Conservation (phyloP, 768 basidiomycete genomes). For the Kwoniella dejecticola region DNA sequence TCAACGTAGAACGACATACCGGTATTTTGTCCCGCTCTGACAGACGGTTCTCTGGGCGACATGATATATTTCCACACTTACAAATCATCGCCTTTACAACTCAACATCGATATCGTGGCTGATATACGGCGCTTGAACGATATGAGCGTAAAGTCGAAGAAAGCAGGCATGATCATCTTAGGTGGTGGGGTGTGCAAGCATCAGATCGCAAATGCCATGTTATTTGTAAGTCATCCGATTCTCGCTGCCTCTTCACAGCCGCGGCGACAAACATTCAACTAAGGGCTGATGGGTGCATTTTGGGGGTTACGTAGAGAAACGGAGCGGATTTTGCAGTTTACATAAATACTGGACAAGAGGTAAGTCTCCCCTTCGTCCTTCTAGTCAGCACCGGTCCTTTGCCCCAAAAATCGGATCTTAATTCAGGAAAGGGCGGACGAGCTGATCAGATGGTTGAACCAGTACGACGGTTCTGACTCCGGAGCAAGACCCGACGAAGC, state of each 20-base stretch:
- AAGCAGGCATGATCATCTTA: slow-evolving; percentile 97
- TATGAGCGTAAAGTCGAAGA: slow-evolving; percentile 76
- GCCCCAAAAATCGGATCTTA: not conserved
- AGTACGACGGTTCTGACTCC: slow-evolving; percentile 95
- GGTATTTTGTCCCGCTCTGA: slow-evolving; percentile 96
- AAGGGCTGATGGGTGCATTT: not conserved
- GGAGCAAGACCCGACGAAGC: slow-evolving; percentile 97
- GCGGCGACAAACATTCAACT: too few species aligned
- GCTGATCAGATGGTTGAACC: not conserved
- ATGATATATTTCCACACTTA: slow-evolving; percentile 99
- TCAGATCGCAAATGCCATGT: slow-evolving; percentile 99
- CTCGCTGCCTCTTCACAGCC: too few species aligned
- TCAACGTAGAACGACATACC: slow-evolving; percentile 88
- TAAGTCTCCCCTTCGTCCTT: slow-evolving; percentile 9
- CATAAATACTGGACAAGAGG: slow-evolving; percentile 96
- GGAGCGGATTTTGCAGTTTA: slow-evolving; percentile 97
- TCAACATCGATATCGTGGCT: slow-evolving; percentile 88
- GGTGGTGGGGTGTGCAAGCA: slow-evolving; percentile 99
- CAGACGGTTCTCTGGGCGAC: slow-evolving; percentile 96
- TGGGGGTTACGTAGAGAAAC: slow-evolving; percentile 68
- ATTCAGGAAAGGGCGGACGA: not conserved
- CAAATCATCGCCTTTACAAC: slow-evolving; percentile 67
- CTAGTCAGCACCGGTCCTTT: not conserved
- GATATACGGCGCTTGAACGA: slow-evolving; percentile 94
- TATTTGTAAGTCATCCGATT: slow-evolving; percentile 69